Conservation (phyloP, 768 basidiomycete genomes). For the Leccinum boreale region DNA sequence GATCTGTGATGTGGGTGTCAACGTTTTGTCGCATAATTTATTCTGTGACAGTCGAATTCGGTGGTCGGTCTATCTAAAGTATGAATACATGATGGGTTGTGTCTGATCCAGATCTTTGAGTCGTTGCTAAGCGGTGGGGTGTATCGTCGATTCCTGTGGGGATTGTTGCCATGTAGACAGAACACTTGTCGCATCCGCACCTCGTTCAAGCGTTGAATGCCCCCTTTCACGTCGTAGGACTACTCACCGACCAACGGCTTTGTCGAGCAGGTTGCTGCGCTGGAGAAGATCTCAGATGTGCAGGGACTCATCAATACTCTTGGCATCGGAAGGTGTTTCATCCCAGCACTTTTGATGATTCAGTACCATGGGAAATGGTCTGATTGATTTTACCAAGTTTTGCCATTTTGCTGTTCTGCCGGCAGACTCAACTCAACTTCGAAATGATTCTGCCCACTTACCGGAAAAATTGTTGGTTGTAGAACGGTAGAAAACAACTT, state of each 20-base stretch:
- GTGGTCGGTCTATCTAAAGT: conserved; percentile 7
- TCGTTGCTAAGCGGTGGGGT: not conserved
- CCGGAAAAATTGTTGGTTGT: too few species aligned
- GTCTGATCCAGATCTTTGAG: conserved; percentile 8
- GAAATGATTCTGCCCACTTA: too few species aligned
- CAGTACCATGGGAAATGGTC: not conserved
- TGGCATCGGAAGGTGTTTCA: not conserved
- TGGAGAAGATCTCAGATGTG: too few species aligned
- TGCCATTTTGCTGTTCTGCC: too few species aligned
- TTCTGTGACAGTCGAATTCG: conserved; percentile 1
- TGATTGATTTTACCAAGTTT: too few species aligned
- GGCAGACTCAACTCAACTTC: too few species aligned
- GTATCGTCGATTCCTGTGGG: not conserved
- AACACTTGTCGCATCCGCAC: too few species aligned
- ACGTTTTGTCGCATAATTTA: not conserved
- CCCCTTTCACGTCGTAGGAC: too few species aligned
- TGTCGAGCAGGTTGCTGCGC: too few species aligned
- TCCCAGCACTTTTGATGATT: not conserved
- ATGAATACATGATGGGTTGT: conserved; percentile 7
- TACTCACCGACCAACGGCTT: too few species aligned
- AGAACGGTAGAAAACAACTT: too few species aligned
- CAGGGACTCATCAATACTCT: not conserved
- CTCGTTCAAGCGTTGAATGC: too few species aligned
- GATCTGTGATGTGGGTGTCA: not conserved
- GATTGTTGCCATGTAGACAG: not conserved